Evolutionary conservation across 225 moss, liverwort and hornwort genomes (phyloP).

Genomic region (Takakia lepidozioides): DNA sequence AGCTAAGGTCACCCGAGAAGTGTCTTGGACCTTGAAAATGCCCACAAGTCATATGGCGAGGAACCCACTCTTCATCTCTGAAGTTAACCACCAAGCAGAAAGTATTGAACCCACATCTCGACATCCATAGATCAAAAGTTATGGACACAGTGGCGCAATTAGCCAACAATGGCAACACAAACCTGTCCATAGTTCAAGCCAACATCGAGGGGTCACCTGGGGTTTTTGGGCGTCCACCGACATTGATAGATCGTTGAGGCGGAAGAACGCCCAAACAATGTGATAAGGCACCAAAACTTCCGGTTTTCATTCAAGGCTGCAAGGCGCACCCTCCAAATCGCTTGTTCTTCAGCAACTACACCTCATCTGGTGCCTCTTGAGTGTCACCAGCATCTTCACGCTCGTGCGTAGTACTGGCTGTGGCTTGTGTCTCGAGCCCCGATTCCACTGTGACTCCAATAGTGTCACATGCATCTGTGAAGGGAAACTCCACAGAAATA

Average conservation of each 20-base stretch:
- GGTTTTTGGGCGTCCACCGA: too few species aligned
- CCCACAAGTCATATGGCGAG: background rate
- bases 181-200: background rate
- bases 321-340: too few species aligned
- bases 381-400: background rate
- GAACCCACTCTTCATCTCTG: background rate
- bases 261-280: too few species aligned
- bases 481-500: background rate
- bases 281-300: background rate
- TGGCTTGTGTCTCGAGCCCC: background rate
- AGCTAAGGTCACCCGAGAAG: too few species aligned
- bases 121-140: background rate
- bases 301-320: too few species aligned
- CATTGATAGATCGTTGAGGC: too few species aligned
- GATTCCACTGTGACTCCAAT: background rate
- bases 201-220: background rate
- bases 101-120: background rate
- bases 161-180: background rate
- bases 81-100: too few species aligned
- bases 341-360: background rate
- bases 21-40: background rate
- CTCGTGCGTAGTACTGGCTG: background rate
- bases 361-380: background rate
- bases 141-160: background rate
- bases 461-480: background rate